Evolutionary conservation across 805 yeast species (phyloP), one percentile per base, ranked within the genome.

Genomic region (Saitoella complicata): DNA sequence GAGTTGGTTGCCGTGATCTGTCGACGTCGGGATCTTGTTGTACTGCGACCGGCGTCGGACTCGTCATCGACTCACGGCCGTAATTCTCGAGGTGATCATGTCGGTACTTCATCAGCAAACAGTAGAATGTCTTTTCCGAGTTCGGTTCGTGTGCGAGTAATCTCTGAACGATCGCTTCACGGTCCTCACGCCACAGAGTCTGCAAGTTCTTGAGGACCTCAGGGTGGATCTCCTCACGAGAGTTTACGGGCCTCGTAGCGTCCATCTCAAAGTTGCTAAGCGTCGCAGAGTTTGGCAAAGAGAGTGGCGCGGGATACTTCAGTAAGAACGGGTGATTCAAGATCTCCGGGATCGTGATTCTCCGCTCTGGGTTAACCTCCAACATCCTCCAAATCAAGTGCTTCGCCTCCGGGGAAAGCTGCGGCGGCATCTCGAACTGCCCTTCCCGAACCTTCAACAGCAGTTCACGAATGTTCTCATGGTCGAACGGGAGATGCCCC

Each of bases 401-500:
- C 57, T 76, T 77, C 5, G 98, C 97, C 53, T 91, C 95, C 32
- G 67, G 52, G 2, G 94, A 80, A 37, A 91, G 66, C 47, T 79
- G 77, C 39, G 69, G 70, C 35, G 95, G 95, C 78, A 88, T 83
- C 46, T 72, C 72, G 60, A 78, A 91, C 55, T 74, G 72, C 37
- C 98, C 98, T 45, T 78, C 75, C 64, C 88, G 96, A 21, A 91
- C 98, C 59, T 91, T 91, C 53, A 85, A 66, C 42, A 91, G 68
- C 51, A 91, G 67, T 55, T 80, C 79, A 55, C 97, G 73, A 51
- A 91, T 86, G 60, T 86, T 86, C 52, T 88, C 96, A 62, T 91
- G 96, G 62, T 91, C 98, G 59, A 91, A 91, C 1, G 98, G 98
- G 47, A 91, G 67, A 60, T 91, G 88, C 37, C 97, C 98, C 0